These are phyloP conservation scores for Prunus padus DNA, from an alignment of 306 rosid species.

Conservation along the genomic window DNA sequence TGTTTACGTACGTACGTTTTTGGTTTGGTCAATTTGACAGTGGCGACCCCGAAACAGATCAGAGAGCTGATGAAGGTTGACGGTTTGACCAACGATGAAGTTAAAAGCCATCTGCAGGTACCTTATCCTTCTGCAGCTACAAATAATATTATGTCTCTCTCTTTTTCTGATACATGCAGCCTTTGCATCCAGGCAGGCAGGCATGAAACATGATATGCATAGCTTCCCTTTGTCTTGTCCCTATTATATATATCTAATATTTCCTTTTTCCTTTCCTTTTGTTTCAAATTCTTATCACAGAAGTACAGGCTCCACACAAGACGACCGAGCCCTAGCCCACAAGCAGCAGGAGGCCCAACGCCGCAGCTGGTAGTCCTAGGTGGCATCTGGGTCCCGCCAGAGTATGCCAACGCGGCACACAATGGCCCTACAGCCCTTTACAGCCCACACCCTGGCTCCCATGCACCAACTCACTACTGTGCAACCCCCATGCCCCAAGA, in stretches of 20 bases:
- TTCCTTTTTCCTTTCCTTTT: background rate
- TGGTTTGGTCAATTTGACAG: constrained; percentile 37
- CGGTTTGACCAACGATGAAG: constrained; percentile 99
- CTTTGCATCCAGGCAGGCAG: constrained; percentile 7
- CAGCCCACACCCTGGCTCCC: constrained; percentile 66
- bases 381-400: constrained; percentile 96
- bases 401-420: constrained; percentile 67
- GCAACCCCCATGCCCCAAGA: constrained; percentile 66
- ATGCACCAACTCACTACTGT: constrained; percentile 70
- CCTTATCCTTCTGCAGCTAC: background rate
- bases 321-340: constrained; percentile 92
- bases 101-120: constrained; percentile 99
- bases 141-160: constrained; percentile 10
- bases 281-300: constrained; percentile 36
- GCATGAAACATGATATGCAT: background rate
- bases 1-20: background rate
- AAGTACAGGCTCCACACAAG: constrained; percentile 96
- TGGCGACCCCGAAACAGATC: constrained; percentile 97
- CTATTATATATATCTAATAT: no score
- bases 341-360: constrained; percentile 55
- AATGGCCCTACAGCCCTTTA: constrained; percentile 59
- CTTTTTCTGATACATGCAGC: constrained; percentile 9
- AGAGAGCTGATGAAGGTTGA: constrained; percentile 99
- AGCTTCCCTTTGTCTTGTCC: no score
- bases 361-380: constrained; percentile 87